Conservation (phyloP, 768 basidiomycete genomes). For the Cystofilobasidium ferigula region DNA sequence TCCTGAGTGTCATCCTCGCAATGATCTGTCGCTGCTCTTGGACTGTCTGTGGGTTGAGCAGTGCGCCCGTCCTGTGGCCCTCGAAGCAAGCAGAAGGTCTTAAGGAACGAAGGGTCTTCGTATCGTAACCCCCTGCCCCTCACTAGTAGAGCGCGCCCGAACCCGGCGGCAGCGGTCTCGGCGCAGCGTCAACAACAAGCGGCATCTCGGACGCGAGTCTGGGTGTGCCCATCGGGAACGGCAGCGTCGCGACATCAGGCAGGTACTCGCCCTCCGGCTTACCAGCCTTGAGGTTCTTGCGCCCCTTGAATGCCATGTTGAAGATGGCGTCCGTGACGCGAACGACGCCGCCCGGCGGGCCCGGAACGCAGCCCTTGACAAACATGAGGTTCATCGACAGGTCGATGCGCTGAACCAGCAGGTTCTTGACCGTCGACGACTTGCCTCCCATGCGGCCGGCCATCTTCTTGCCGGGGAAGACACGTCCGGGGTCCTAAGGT, state of each 20-base stretch:
- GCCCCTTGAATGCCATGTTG: slow-evolving; percentile 55
- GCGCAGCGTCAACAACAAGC: slow-evolving; percentile 21
- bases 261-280: slow-evolving; percentile 32
- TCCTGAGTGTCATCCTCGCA: too few species aligned
- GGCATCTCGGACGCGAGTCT: slow-evolving; percentile 41
- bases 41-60: too few species aligned
- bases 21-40: too few species aligned
- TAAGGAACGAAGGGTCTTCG: too few species aligned
- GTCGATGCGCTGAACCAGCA: slow-evolving; percentile 80
- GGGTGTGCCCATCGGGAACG: slow-evolving; percentile 81
- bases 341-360: slow-evolving; percentile 76
- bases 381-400: slow-evolving; percentile 73
- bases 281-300: slow-evolving; percentile 53
- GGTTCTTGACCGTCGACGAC: slow-evolving; percentile 73
- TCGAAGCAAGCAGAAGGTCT: too few species aligned
- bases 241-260: slow-evolving; percentile 62
- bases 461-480: slow-evolving; percentile 98
- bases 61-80: too few species aligned
- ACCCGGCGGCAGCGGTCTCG: slow-evolving; percentile 10
- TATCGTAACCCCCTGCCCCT: too few species aligned
- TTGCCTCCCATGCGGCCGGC: slow-evolving; percentile 81
- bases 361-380: slow-evolving; percentile 83
- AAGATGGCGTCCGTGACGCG: slow-evolving; percentile 81
- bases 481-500: slow-evolving; percentile 77
- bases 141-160: not conserved